Evolutionary conservation across 495 filamentous ascomycete species (phyloP).

Genomic region (Penicillium paradoxum): DNA sequence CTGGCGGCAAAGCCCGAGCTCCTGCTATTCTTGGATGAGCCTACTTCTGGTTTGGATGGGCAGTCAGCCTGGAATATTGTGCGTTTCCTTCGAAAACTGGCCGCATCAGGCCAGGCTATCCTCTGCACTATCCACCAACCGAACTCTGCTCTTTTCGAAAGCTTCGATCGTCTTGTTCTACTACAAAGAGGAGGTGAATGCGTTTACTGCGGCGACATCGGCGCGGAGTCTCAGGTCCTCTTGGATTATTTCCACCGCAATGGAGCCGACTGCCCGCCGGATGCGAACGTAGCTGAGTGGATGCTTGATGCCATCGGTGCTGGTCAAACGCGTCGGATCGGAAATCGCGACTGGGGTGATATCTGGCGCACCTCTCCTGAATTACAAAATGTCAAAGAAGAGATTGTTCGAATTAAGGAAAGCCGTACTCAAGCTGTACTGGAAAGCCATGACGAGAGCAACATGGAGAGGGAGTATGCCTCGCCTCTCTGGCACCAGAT

Average conservation of each 20-base stretch:
- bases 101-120: conserved; percentile 78
- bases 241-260: conserved; percentile 50
- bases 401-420: conserved; percentile 63
- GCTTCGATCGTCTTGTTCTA: conserved; percentile 65
- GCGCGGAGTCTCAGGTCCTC: conserved; percentile 42
- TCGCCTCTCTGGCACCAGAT: conserved; percentile 70
- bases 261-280: conserved; percentile 44
- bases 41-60: conserved; percentile 81
- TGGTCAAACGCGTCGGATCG: conserved; percentile 65
- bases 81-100: conserved; percentile 79
- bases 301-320: conserved; percentile 87
- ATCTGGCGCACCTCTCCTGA: conserved; percentile 71
- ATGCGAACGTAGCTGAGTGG: conserved; percentile 78
- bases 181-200: conserved; percentile 59
- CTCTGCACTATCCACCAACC: conserved; percentile 93
- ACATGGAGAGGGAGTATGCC: conserved; percentile 62
- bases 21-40: conserved; percentile 85
- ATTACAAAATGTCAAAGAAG: conserved; percentile 59
- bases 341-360: conserved; percentile 74
- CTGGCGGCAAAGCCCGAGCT: conserved; percentile 81
- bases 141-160: conserved; percentile 77
- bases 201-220: conserved; percentile 67
- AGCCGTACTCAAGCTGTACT: conserved; percentile 47
- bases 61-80: conserved; percentile 87
- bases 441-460: conserved; percentile 18